Conservation (phyloP, 768 basidiomycete species). For the Xerocomellus dryophilus region DNA sequence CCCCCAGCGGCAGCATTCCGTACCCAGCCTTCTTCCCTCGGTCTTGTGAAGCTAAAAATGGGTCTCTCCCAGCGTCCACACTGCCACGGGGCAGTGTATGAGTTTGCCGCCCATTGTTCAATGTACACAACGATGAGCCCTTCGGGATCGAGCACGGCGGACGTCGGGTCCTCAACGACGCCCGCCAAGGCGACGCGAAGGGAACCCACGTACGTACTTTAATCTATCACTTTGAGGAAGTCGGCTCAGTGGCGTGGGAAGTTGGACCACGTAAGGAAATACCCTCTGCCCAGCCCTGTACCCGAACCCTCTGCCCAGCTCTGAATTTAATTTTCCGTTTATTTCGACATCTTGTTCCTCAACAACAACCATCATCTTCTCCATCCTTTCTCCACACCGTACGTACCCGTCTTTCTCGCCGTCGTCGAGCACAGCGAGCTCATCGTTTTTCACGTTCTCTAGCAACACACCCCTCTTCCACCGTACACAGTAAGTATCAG, state of each 20-base stretch:
- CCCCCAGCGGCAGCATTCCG: background rate
- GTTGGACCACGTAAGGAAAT: slow-evolving; percentile 15
- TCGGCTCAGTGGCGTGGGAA: slow-evolving; percentile 28
- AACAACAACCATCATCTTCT: slow-evolving; percentile 48
- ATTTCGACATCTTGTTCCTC: slow-evolving; percentile 44
- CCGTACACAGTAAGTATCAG: slow-evolving; percentile 41
- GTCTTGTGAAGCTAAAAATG: slow-evolving; percentile 11
- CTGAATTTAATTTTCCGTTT: slow-evolving; percentile 63
- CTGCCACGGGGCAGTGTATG: background rate
- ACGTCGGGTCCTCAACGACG: background rate
- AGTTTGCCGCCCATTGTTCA: background rate
- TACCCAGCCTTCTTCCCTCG: background rate
- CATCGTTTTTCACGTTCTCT: slow-evolving; percentile 24
- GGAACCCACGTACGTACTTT: background rate
- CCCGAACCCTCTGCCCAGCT: slow-evolving; percentile 72
- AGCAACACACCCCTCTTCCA: slow-evolving; percentile 22
- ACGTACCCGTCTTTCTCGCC: slow-evolving; percentile 35
- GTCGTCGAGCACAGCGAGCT: slow-evolving; percentile 35
- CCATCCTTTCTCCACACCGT: slow-evolving; percentile 38
- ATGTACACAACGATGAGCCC: background rate
- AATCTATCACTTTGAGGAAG: slow-evolving; percentile 7
- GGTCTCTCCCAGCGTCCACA: background rate
- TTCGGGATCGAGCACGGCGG: background rate
- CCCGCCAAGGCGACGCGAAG: background rate
- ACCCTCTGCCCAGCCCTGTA: slow-evolving; percentile 39